Evolutionary conservation across 2,329 filamentous ascomycete genomes (phyloP).

Genomic region (Trichoderma sp.): DNA sequence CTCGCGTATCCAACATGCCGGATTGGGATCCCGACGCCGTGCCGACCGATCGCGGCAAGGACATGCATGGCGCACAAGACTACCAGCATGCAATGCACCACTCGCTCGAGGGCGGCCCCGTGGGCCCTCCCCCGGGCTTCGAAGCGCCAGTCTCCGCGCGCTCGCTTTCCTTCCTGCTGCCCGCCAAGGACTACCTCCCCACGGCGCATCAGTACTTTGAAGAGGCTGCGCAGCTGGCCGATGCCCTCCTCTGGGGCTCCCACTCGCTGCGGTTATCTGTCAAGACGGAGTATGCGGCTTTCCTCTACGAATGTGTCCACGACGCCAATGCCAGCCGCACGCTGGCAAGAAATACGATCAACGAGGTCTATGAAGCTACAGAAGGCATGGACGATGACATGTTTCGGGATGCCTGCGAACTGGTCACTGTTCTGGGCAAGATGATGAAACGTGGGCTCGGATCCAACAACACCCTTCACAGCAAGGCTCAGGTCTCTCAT

Average conservation of each 20-base stretch:
- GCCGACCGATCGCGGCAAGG: constrained; percentile 49
- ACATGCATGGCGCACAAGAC: constrained; percentile 51
- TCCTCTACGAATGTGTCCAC: constrained; percentile 89
- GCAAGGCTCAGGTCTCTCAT: constrained; percentile 41
- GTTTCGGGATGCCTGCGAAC: constrained; percentile 86
- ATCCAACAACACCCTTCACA: constrained; percentile 40
- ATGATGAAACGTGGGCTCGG: constrained; percentile 79
- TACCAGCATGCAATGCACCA: constrained; percentile 47
- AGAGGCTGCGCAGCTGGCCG: constrained; percentile 74
- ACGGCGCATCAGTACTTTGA: constrained; percentile 80
- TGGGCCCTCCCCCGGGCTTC: constrained; percentile 60
- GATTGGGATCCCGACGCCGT: constrained; percentile 53
- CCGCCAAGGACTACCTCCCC: constrained; percentile 77
- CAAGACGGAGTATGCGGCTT: constrained; percentile 89
- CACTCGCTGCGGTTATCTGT: constrained; percentile 88
- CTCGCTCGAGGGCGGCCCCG: constrained; percentile 60
- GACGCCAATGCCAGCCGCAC: constrained; percentile 75
- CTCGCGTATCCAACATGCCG: constrained; percentile 67
- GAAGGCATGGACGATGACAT: constrained; percentile 95
- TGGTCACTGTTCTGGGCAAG: constrained; percentile 81
- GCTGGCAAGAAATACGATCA: constrained; percentile 79
- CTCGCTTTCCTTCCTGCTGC: constrained; percentile 75
- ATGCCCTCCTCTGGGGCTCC: constrained; percentile 77
- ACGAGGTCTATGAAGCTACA: constrained; percentile 86
- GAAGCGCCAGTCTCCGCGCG: constrained; percentile 44